phyloP scores from a whole-genome alignment of 140 eudicot genomes.

The Flaveria floridana region DNA sequence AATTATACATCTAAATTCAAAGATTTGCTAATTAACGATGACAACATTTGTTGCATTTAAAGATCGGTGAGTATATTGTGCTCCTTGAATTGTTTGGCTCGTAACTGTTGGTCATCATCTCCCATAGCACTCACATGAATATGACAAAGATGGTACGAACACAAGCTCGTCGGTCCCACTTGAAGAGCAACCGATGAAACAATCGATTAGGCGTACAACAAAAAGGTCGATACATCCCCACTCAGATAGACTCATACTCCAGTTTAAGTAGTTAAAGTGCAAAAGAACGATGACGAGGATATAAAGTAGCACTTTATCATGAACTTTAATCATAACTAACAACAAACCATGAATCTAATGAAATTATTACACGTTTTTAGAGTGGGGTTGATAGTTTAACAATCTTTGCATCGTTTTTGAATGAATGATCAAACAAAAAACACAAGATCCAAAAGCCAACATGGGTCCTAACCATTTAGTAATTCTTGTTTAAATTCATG shows the following conservation, averaged over 20 bases:
- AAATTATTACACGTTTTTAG: background rate
- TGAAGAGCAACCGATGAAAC: background rate
- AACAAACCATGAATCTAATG: background rate
- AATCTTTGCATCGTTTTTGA: background rate
- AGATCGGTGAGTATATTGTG: background rate
- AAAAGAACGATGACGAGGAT: conserved; percentile 14
- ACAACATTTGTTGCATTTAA: no score
- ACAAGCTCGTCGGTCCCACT: conserved; percentile 21
- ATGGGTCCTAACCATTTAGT: background rate
- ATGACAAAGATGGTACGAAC: conserved; percentile 19
- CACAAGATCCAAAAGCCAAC: no score
- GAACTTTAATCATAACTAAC: background rate
- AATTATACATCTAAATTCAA: no score
- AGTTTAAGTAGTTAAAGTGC: conserved; percentile 3
- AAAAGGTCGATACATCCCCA: conserved; percentile 11
- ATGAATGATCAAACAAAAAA: background rate
- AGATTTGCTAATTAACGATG: no score
- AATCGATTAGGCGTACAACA: conserved; percentile 3
- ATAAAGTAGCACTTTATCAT: background rate
- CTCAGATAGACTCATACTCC: background rate
- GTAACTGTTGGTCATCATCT: background rate
- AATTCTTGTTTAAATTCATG: background rate
- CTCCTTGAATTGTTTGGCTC: background rate
- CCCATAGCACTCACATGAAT: background rate
- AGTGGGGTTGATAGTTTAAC: background rate